Evolutionary conservation across 2,329 filamentous ascomycete genomes (phyloP).

Genomic region (Aspergillus novoparasiticus): DNA sequence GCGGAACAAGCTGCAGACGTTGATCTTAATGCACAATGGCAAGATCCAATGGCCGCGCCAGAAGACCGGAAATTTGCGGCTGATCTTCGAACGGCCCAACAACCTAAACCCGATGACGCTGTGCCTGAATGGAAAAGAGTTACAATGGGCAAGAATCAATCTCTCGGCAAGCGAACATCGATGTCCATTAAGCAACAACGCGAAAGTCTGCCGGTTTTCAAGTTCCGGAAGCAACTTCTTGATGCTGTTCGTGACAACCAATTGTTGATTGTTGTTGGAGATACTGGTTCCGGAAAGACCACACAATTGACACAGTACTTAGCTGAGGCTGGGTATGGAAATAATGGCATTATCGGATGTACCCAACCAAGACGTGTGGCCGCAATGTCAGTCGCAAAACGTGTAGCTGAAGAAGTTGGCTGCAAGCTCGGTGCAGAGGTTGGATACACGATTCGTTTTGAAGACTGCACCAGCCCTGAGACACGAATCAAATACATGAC

Average conservation of each 20-base stretch:
- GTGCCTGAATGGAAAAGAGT: slow-evolving; percentile 93
- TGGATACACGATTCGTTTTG: slow-evolving; percentile 96
- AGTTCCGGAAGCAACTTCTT: slow-evolving; percentile 83
- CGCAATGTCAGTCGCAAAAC: slow-evolving; percentile 95
- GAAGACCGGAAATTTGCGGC: slow-evolving; percentile 86
- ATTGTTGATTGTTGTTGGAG: slow-evolving; percentile 91
- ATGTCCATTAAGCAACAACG: slow-evolving; percentile 95
- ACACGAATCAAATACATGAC: slow-evolving; percentile 99
- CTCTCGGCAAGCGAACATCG: slow-evolving; percentile 81
- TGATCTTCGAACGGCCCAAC: slow-evolving; percentile 72
- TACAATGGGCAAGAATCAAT: slow-evolving; percentile 75
- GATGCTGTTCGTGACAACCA: slow-evolving; percentile 87
- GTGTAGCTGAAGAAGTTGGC: slow-evolving; percentile 93
- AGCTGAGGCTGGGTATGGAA: slow-evolving; percentile 86
- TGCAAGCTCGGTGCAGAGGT: slow-evolving; percentile 89
- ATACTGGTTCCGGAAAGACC: slow-evolving; percentile 96
- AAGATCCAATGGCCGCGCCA: slow-evolving; percentile 90
- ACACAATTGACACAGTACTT: slow-evolving; percentile 95
- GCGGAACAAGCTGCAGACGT: slow-evolving; percentile 76
- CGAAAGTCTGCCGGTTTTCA: slow-evolving; percentile 84
- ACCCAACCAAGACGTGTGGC: slow-evolving; percentile 96
- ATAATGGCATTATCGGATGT: slow-evolving; percentile 88
- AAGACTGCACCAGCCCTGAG: slow-evolving; percentile 83
- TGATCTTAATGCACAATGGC: slow-evolving; percentile 88
- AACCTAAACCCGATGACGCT: slow-evolving; percentile 62